phyloP scores from a whole-genome alignment of 2,329 filamentous ascomycete species.

The Phyllosticta citrichinensis region DNA sequence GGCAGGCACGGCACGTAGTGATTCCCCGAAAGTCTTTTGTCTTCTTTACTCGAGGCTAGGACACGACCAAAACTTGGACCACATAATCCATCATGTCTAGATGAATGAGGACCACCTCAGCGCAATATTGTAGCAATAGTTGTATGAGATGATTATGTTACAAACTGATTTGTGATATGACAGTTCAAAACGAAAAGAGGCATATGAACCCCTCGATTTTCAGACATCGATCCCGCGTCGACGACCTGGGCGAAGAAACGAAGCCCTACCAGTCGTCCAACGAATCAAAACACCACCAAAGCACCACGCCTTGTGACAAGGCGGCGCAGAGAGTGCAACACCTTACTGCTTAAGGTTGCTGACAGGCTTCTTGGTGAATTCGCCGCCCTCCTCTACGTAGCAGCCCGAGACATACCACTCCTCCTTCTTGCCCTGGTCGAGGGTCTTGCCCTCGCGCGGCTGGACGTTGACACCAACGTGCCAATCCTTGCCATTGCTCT shows the following conservation, averaged over 20 bases:
- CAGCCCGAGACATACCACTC: constrained; percentile 65
- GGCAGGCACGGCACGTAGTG: not conserved
- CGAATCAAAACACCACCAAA: not conserved
- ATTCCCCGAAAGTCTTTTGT: not conserved
- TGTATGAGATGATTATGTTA: not conserved
- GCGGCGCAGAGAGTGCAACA: constrained; percentile 9
- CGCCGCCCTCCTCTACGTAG: constrained; percentile 53
- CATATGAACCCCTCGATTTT: not conserved
- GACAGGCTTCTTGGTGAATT: constrained; percentile 10
- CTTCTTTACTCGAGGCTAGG: too few relatives aligned
- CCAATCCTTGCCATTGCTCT: constrained; percentile 61
- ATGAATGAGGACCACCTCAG: too few relatives aligned
- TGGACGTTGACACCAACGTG: constrained; percentile 61
- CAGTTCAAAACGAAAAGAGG: not conserved
- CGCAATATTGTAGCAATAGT: too few relatives aligned
- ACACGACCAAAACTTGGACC: too few relatives aligned
- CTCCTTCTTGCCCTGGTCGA: constrained; percentile 38
- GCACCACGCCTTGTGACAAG: not conserved
- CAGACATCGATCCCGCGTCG: not conserved
- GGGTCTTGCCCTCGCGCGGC: constrained; percentile 45
- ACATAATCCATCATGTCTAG: too few relatives aligned
- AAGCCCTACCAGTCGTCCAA: not conserved
- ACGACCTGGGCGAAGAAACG: not conserved
- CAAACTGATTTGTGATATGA: not conserved
- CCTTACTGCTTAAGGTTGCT: constrained; percentile 22